Evolutionary conservation across 139 green algal genomes (phyloP), one percentile per base, ranked within the genome.

Genomic region (Closterium sp.): DNA sequence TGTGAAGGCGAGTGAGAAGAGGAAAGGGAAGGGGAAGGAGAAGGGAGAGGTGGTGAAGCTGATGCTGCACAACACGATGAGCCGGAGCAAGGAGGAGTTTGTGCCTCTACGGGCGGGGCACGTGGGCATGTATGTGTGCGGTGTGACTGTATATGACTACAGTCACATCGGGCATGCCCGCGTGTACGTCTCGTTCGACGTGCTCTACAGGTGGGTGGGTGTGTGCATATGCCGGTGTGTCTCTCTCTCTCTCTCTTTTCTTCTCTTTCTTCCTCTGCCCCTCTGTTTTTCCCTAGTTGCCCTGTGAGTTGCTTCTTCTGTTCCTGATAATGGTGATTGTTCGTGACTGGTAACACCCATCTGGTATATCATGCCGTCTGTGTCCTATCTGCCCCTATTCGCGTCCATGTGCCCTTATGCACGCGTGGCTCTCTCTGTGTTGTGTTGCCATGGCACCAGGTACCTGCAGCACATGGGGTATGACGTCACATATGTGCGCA

Each of bases 51-150:
- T 3, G n/a, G 28, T 32, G 85, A 87, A 70, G 88, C 89, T 94
- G 22, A 24, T 27, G 85, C 50, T 99, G 50, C 97, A 98, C 95
- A 99, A 99, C 96, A 99, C 97, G 0, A 96, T 99, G 95, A 93
- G 90, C 0, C 90, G 96, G 0, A 88, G 88, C 27, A 99, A 99
- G 94, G 95, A 99, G 93, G 31, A 62, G 2, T 99, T 99, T 92
- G 86, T 2, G 4, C 95, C 97, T 2, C 28, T 45, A 28, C 3
- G 93, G 94, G 17, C 86, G 79, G 5, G 91, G 50, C 95, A 94
- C 2, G 97, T 99, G 21, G 94, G 92, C 85, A 99, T 99, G 97
- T 99, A 99, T 88, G 98, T 99, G 3, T 99, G 98, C 93, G 98
- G 98, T 9, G 97, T 99, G 0, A 99, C 98, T 11, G 95, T 94